Evolutionary conservation across 495 filamentous ascomycete genomes (phyloP), one percentile per base, ranked within the genome.

Genomic region (Lepidopterella palustris): DNA sequence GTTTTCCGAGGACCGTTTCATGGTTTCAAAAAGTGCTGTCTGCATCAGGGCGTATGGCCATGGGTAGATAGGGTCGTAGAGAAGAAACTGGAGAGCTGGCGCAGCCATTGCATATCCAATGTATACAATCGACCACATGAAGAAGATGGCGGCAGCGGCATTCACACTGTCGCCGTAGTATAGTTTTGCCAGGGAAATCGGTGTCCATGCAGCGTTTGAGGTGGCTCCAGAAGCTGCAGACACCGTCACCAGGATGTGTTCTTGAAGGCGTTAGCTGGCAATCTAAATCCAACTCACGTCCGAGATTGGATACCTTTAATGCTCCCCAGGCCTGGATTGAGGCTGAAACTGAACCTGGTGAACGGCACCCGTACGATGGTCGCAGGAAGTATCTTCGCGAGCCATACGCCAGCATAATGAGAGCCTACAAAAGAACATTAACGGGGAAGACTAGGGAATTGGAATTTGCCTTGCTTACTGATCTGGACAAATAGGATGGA

Each of bases 401-500:
- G 71, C 67, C 80, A 82, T 24, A 78, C 72, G 3, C 80, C 81
- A 10, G 75, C 76, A 61, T 81, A 82, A 62, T 81, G 78, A 55
- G 73, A 77, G 5, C 78, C 58, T 64, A 25, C 8, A 40, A 8
- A 0, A 3, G 8, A n/a, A n/a, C 48, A 24, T 8, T 32, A 47
- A 56, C 40, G 18, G 18, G 23, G 2, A 15, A 26, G 5, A 20
- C 3, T 2, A 48, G 8, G 18, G 11, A 2, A 18, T 8, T 49
- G 3, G 55, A 25, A 1, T 56, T 13, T 15, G 11, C 23, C n/a
- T 10, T 9, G 32, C 60, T 18, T 47, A 62, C 60, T 79, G 15
- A 82, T 80, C 58, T 80, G 78, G 28, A 82, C 80, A 57, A 83
- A 82, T 63, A 83, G 82, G 53, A 82, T 71, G 0, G 80, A 81